These are phyloP conservation scores for Candida krabiensis DNA, from an alignment of 805 yeast species.

Conservation along the genomic window DNA sequence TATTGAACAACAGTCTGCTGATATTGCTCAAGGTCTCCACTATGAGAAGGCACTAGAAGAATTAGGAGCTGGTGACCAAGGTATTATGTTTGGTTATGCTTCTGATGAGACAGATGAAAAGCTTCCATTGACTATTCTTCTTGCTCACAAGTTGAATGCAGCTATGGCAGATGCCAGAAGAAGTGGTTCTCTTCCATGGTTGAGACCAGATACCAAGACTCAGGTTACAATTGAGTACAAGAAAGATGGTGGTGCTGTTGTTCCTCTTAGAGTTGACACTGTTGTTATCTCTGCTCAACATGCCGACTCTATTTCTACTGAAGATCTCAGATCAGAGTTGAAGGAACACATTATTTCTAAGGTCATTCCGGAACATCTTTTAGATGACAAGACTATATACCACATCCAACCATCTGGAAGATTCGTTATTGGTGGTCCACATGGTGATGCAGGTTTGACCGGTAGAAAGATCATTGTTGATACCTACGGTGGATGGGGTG, in stretches of 20 bases:
- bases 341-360: conserved; percentile 80
- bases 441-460: conserved; percentile 99
- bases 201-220: conserved; percentile 99
- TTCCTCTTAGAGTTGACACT: conserved; percentile 96
- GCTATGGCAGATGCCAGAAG: conserved; percentile 98
- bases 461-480: conserved; percentile 99
- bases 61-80: conserved; percentile 99
- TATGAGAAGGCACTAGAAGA: conserved; percentile 94
- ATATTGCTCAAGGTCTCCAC: conserved; percentile 99
- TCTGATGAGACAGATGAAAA: conserved; percentile 98
- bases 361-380: conserved; percentile 86
- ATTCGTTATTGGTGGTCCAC: conserved; percentile 99
- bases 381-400: conserved; percentile 93
- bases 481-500: conserved; percentile 99
- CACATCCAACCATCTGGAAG: conserved; percentile 99
- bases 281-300: conserved; percentile 97
- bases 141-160: conserved; percentile 94
- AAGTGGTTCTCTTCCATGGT: conserved; percentile 91
- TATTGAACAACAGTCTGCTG: conserved; percentile 98
- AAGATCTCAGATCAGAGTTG: conserved; percentile 80
- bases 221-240: conserved; percentile 98
- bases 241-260: conserved; percentile 91
- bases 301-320: conserved; percentile 93
- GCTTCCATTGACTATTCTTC: conserved; percentile 89
- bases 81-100: conserved; percentile 99